phyloP scores from a whole-genome alignment of 768 basidiomycete species.

The Pilatotrama ljubarskyi region DNA sequence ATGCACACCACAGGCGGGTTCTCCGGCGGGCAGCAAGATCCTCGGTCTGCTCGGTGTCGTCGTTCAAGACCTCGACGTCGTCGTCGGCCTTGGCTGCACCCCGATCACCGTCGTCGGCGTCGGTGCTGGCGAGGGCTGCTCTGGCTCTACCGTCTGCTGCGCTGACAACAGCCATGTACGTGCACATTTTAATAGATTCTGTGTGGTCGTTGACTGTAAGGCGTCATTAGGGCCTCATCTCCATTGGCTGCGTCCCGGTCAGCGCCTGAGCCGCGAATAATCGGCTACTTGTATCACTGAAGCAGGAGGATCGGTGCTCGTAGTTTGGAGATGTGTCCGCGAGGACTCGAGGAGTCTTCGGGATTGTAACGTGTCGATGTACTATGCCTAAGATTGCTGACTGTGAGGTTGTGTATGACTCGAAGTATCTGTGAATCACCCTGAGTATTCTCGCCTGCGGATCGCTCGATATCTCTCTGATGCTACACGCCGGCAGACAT shows the following conservation, averaged over 20 bases:
- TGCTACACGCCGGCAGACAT: too few species aligned
- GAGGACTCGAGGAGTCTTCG: neutral
- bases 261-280: neutral
- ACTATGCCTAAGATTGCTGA: too few species aligned
- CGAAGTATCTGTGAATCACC: too few species aligned
- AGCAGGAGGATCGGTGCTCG: neutral
- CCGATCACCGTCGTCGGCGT: slow-evolving; percentile 22
- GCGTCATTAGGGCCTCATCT: slow-evolving; percentile 3
- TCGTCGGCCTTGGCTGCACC: slow-evolving; percentile 21
- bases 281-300: neutral
- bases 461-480: too few species aligned
- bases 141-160: slow-evolving; percentile 11
- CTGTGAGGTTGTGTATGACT: too few species aligned
- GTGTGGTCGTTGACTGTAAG: too few species aligned
- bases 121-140: neutral
- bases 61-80: slow-evolving; percentile 18
- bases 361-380: neutral
- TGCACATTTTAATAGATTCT: neutral
- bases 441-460: too few species aligned
- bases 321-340: too few species aligned
- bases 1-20: neutral
- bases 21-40: neutral
- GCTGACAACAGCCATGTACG: slow-evolving; percentile 6
- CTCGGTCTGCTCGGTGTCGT: slow-evolving; percentile 22
- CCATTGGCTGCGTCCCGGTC: slow-evolving; percentile 8